These are phyloP conservation scores for Logfia minima DNA, from an alignment of 129 eudicot species.

Conservation along the genomic window DNA sequence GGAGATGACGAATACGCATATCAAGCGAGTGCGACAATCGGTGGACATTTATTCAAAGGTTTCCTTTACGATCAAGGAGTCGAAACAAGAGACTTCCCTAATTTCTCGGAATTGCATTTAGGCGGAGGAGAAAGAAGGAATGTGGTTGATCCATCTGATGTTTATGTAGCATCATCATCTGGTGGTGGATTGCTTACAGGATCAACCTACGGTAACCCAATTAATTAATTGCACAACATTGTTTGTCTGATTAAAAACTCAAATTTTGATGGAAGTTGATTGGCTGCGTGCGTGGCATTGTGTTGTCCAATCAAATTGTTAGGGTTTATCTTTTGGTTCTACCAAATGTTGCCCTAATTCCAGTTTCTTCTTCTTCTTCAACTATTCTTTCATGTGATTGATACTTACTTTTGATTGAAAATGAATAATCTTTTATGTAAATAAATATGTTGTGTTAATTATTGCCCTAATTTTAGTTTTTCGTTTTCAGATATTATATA, in stretches of 20 bases:
- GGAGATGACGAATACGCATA: conserved; percentile 87
- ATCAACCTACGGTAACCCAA: conserved; percentile 37
- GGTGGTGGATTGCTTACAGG: conserved; percentile 75
- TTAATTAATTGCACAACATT: conserved; percentile 19
- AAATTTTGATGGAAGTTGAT: conserved; percentile 5
- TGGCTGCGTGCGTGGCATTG: conserved; percentile 37
- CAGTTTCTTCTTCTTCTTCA: neutral
- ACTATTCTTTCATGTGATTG: conserved; percentile 28
- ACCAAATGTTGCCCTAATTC: conserved; percentile 33
- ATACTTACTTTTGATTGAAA: no score
- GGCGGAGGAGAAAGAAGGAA: conserved; percentile 48
- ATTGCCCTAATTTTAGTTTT: no score
- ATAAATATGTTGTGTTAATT: no score
- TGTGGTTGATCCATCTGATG: conserved; percentile 48
- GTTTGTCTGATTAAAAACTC: neutral
- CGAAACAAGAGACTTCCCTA: conserved; percentile 66
- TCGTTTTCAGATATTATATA: no score
- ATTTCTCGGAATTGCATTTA: conserved; percentile 71
- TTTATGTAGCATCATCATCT: conserved; percentile 47
- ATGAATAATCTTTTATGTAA: no score
- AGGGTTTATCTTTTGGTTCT: conserved; percentile 34
- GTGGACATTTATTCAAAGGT: conserved; percentile 92
- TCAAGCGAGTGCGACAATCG: conserved; percentile 76
- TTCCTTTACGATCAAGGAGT: conserved; percentile 82
- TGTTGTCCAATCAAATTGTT: conserved; percentile 33